Evolutionary conservation across 371 early-diverging fungal species (phyloP).

Genomic region (Umbelopsis sp.): DNA sequence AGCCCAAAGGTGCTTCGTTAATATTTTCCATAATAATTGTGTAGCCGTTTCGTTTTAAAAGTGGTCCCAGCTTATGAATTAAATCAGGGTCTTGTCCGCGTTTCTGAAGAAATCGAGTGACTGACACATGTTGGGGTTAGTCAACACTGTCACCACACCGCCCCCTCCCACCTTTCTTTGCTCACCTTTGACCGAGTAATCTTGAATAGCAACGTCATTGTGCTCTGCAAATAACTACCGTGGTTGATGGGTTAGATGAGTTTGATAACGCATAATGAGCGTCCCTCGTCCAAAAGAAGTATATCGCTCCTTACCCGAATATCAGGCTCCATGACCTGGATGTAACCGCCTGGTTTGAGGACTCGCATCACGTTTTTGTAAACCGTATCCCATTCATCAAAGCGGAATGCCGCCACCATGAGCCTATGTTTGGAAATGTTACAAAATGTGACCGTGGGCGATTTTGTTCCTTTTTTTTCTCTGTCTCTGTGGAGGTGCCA

Average conservation of each 20-base stretch:
- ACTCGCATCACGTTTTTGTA: conserved; percentile 46
- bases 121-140: neutral
- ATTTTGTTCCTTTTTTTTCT: neutral
- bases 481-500: neutral
- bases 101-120: neutral
- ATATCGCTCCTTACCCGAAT: conserved; percentile 5
- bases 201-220: neutral
- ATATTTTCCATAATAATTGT: neutral
- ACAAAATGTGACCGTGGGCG: conserved; percentile 5
- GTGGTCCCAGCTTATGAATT: neutral
- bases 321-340: conserved; percentile 40
- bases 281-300: neutral
- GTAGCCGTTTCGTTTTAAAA: neutral
- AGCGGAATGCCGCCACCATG: conserved; percentile 35
- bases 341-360: conserved; percentile 49
- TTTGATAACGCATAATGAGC: too few species aligned
- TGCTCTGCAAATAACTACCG: neutral
- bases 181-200: neutral
- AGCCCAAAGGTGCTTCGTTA: neutral
- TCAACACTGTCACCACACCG: neutral
- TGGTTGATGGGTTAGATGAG: neutral
- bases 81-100: conserved; percentile 5
- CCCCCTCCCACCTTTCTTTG: neutral
- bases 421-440: conserved; percentile 21
- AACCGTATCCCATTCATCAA: conserved; percentile 39